Evolutionary conservation across 2,329 filamentous ascomycete genomes (phyloP).

Genomic region (Beauveria asiatica): DNA sequence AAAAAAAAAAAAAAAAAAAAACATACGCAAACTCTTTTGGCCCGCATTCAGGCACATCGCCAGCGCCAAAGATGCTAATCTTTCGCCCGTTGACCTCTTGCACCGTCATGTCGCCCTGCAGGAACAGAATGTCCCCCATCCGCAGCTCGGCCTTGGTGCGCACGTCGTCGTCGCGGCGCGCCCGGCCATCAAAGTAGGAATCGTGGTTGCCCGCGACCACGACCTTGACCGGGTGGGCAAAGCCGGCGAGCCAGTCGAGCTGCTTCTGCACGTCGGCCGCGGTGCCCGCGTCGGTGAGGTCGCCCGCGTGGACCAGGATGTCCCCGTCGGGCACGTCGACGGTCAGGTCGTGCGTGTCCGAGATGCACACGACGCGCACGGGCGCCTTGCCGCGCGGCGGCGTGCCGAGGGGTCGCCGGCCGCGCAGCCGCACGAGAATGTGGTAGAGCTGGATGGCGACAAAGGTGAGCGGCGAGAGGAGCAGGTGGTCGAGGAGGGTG

Average conservation of each 20-base stretch:
- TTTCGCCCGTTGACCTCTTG: slow-evolving; percentile 53
- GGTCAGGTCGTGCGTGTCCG: slow-evolving; percentile 71
- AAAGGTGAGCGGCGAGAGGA: slow-evolving; percentile 60
- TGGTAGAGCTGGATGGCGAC: slow-evolving; percentile 55
- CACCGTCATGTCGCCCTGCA: slow-evolving; percentile 59
- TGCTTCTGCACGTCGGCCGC: slow-evolving; percentile 69
- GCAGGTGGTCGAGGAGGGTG: slow-evolving; percentile 52
- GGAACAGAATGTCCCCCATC: slow-evolving; percentile 63
- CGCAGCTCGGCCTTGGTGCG: slow-evolving; percentile 45
- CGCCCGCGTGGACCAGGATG: slow-evolving; percentile 82
- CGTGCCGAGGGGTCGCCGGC: slow-evolving; percentile 51
- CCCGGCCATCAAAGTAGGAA: slow-evolving; percentile 66
- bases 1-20: no score
- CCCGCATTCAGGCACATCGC: slow-evolving; percentile 72
- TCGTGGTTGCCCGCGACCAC: slow-evolving; percentile 87
- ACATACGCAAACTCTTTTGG: slow-evolving; percentile 54
- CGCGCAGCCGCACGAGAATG: slow-evolving; percentile 58
- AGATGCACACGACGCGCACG: slow-evolving; percentile 77
- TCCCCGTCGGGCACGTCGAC: slow-evolving; percentile 64
- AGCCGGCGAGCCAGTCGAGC: slow-evolving; percentile 68
- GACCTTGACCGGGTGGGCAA: slow-evolving; percentile 73
- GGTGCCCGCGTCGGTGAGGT: slow-evolving; percentile 68
- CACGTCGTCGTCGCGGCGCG: slow-evolving; percentile 48
- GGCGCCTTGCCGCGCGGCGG: slow-evolving; percentile 43
- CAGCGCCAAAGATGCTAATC: slow-evolving; percentile 63